A percentile compares a stretch with the other conserved stretches of the same genome.
Conservation (phyloP, 176 grass and related monocot species). For the Olyra latifolia region DNA sequence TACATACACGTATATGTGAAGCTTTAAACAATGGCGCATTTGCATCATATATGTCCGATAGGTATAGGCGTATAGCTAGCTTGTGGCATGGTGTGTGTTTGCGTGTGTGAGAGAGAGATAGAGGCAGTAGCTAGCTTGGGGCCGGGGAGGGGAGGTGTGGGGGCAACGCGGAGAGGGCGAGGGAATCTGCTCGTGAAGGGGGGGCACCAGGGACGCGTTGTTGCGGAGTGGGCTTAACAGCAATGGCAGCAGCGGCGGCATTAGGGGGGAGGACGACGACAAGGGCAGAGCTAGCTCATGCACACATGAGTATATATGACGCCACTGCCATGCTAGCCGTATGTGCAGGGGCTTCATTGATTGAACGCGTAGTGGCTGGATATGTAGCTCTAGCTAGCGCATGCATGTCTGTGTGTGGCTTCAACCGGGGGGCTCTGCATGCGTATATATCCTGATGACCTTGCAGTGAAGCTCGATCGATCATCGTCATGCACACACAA, state of each 20-base stretch:
- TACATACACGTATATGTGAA: background rate
- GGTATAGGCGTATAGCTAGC: background rate
- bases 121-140: background rate
- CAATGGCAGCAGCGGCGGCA: background rate
- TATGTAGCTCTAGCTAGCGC: too few species aligned
- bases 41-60: background rate
- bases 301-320: background rate
- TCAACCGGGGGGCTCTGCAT: too few species aligned
- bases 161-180: background rate
- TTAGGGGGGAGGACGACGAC: slow-evolving; percentile 8
- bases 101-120: background rate
- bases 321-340: background rate
- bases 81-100: background rate
- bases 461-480: background rate
- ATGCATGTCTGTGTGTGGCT: too few species aligned
- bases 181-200: slow-evolving; percentile 43
- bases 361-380: background rate
- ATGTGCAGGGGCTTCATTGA: background rate
- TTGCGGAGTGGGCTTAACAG: slow-evolving; percentile 30
- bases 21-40: slow-evolving; percentile 10
- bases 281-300: background rate
- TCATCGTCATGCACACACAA: too few species aligned
- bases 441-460: background rate
- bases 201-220: slow-evolving; percentile 24
- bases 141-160: background rate